These are phyloP conservation scores for Dujonia santamariae DNA, from an alignment of 1,139 yeast genomes.

Conservation along the genomic window DNA sequence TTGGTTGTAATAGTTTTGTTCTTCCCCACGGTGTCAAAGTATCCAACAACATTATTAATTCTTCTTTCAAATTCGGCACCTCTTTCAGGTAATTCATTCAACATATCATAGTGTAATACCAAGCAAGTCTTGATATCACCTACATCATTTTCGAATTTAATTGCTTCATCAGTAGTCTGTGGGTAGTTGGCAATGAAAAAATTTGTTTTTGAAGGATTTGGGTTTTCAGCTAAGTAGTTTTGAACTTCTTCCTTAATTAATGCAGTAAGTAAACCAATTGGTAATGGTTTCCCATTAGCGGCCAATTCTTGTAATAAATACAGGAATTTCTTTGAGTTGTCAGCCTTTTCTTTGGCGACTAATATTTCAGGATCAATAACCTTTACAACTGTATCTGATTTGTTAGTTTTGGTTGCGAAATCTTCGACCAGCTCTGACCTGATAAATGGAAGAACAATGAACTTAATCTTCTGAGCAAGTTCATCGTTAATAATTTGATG, in stretches of 20 bases:
- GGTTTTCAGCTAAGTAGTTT: conserved; percentile 32
- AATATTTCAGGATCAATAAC: conserved; percentile 46
- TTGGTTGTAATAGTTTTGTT: conserved; percentile 20
- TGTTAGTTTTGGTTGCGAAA: conserved; percentile 11
- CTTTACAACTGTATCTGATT: conserved; percentile 33
- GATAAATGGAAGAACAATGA: conserved; percentile 45
- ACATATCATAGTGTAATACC: conserved; percentile 29
- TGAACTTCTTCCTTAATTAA: conserved; percentile 47
- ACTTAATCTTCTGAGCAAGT: conserved; percentile 28
- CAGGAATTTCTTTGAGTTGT: conserved; percentile 40
- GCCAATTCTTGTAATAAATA: conserved; percentile 40
- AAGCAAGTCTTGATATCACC: conserved; percentile 43
- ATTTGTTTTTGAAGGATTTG: conserved; percentile 42
- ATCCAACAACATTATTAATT: conserved; percentile 46
- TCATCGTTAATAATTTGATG: conserved; percentile 36
- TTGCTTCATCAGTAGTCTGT: conserved; percentile 56
- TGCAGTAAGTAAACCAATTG: conserved; percentile 58
- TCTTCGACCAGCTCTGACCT: conserved; percentile 19
- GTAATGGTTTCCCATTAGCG: conserved; percentile 35
- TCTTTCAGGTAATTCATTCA: conserved; percentile 22
- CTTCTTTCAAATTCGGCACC: conserved; percentile 28
- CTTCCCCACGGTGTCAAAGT: conserved; percentile 59
- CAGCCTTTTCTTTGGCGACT: conserved; percentile 40
- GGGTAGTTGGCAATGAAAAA: conserved; percentile 56
- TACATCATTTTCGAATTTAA: conserved; percentile 57